Base-by-base conservation (phyloP, 768 basidiomycete genomes). In the Calocybe gangraenosa region DNA sequence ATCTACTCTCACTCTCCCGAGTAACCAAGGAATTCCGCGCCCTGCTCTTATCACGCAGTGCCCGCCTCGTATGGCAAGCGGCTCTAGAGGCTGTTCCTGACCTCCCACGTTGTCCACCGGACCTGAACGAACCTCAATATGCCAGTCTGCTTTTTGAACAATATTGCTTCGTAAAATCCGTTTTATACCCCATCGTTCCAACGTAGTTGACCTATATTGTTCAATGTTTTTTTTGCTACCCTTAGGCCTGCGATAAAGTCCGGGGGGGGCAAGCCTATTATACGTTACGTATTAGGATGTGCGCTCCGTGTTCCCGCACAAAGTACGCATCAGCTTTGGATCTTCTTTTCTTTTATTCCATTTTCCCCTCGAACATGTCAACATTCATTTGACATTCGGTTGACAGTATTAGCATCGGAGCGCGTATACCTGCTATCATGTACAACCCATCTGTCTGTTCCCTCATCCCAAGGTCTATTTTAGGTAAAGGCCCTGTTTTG, bases 71-170 rank as follows among this genome's bases (percentile, higher is more conserved):
- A 3, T 51, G 49, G 49, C 35, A 23, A 18, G 36, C 20, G 9
- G 42, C 42, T 15, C 14, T 19, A 4, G 17, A 3, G 11, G 37
- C 17, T 1, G 23, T 45, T 3, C 25, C 25, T n/a, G 18, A 31
- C 9, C 44, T 28, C 18, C 11, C 37, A 1, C 34, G 34, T 22
- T 44, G 43, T 15, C 44, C 44, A 5, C n/a, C 25, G 2, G 44
- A 45, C 37, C 14, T 45, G 36, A 45, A 25, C n/a, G 44, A 45
- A 38, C 44, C 44, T 2, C 35, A 45, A 19, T 45, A 45, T 45
- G 35, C 44, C 6, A 45, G 44, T n/a, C 44, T 45, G 17, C 11
- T 45, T 3, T 45, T 45, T 17, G 44, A 45, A 5, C 36, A 38
- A 22, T 15, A 30, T 5, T 45, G 44, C 22, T 45, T 21, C 18